Evolutionary conservation across 768 basidiomycete genomes (phyloP), one percentile per base, ranked within the genome.

Genomic region (Boletales sp.): DNA sequence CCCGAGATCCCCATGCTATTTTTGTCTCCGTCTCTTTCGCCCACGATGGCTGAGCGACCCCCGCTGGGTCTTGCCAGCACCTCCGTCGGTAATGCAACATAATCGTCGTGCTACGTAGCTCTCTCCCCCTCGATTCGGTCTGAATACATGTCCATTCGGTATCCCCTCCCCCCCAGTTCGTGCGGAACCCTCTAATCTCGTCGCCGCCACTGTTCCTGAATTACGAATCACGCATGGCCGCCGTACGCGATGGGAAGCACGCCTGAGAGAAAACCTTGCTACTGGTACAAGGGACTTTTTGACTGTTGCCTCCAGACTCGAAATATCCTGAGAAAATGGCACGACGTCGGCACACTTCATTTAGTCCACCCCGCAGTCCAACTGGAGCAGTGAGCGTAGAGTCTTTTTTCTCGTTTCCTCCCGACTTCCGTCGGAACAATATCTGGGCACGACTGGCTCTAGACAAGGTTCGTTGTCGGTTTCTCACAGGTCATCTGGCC

Each of bases 381-480:
- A 10, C 38, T 40, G 21, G 25, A 47, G 47, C 15, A 32, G 15
- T 33, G 14, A 21, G 25, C 13, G 9, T 12, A 34, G 13, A 19
- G 19, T 7, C 31, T 32, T 38, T 39, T 39, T 39, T 28, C 34
- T 43, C 19, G 5, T 28, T 28, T 6, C 25, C 39, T 35, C 36
- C 14, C 12, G 38, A 10, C 41, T 44, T 34, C 58, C 59, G 59
- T 60, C 59, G 55, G 59, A 61, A 51, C 41, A 21, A n/a, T 39
- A 14, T 32, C 17, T 12, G 41, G 14, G 32, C 32, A 9, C 32
- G n/a, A 9, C 38, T 7, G 28, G n/a, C 12, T n/a, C 41, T 18
- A 19, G 18, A 39, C 43, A 38, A 39, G 37, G 43, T 34, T 38
- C 18, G 43, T 41, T 37, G 36, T 32, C 21, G 36, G 30, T 43